Evolutionary conservation across 805 yeast genomes (phyloP), one percentile per base, ranked within the genome.

Genomic region (Ogataea parapolymorpha): DNA sequence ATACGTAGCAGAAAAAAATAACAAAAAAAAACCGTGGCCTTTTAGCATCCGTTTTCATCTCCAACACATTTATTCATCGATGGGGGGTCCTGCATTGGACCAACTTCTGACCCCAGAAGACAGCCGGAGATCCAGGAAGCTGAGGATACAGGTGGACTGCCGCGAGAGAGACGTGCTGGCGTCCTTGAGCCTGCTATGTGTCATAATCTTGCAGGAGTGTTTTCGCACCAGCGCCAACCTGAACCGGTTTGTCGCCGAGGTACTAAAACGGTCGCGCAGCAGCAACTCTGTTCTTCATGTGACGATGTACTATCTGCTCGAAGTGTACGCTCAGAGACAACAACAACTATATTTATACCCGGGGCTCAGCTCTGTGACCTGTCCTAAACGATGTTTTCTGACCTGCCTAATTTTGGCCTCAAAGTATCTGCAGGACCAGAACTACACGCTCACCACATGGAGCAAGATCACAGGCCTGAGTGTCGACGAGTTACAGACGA

Each of bases 341-440:
- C 30, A 22, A 15, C 10, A 28, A 5, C 23, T 26, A 8, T 23
- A 27, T 15, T 16, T 32, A 26, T 17, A 23, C 17, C 3, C 37
- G 9, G 30, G 17, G n/a, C 31, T 28, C 26, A 45, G 40, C 31
- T 37, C 55, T 2, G 26, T 58, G 26, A 50, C 48, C 37, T 80
- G 85, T 53, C 82, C 88, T 6, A 79, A 85, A 51, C 76, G 84
- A 46, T 72, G 79, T 30, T 80, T 87, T 48, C 68, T 87, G 45
- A 74, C 81, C 2, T 74, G 85, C 54, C 59, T 87, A 39, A 83
- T 86, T 39, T 65, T 87, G 27, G 80, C 93, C 4, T 75, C 82
- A 38, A 87, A 87, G 58, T 85, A 79, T 59, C 68, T 74, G 45
- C 87, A 80, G 56, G 95, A 87, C 62, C 75, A 77, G 37, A 82